Percentiles rank a stretch among this genome's conserved stretches.
Evolutionary conservation across 352 stramenopile genomes (phyloP).

Genomic region (Globisporangium orthogonon): DNA sequence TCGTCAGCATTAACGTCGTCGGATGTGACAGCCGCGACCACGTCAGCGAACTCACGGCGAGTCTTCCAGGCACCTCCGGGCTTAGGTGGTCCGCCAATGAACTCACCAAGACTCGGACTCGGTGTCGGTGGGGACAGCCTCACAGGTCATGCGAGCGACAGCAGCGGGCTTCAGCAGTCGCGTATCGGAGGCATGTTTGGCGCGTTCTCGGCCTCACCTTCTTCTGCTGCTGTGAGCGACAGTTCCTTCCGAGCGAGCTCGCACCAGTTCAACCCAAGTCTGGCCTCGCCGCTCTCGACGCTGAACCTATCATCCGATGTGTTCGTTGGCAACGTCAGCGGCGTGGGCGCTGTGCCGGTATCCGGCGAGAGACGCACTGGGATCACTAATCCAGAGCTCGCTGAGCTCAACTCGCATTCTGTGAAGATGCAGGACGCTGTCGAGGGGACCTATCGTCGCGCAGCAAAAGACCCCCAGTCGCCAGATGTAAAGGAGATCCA

Average conservation of each 20-base stretch:
- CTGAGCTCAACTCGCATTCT: constrained; percentile 67
- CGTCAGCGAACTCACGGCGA: constrained; percentile 24
- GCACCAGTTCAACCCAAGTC: constrained; percentile 19
- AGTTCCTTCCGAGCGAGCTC: constrained; percentile 12
- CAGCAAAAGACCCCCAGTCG: not conserved
- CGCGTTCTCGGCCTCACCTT: constrained; percentile 2
- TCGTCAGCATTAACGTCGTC: constrained; percentile 7
- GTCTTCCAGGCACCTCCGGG: constrained; percentile 41
- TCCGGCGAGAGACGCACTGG: constrained; percentile 5
- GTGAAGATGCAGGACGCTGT: constrained; percentile 38
- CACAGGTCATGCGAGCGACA: not conserved
- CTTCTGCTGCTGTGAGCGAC: constrained; percentile 3
- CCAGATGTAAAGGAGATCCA: constrained; percentile 6
- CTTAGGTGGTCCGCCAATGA: constrained; percentile 18
- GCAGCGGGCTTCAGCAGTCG: constrained; percentile 1
- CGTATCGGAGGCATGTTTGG: constrained; percentile 2
- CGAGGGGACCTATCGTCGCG: not conserved
- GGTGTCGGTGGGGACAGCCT: constrained; percentile 2
- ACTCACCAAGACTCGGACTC: constrained; percentile 4
- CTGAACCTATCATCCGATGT: constrained; percentile 20
- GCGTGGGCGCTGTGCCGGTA: not conserved
- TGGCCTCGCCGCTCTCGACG: constrained; percentile 19
- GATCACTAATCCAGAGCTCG: constrained; percentile 42
- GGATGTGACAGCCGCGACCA: constrained; percentile 8
- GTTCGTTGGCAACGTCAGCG: constrained; percentile 11